These are phyloP conservation scores for Teratosphaeria zuluensis DNA, from an alignment of 2,329 filamentous ascomycete genomes.

Conservation along the genomic window DNA sequence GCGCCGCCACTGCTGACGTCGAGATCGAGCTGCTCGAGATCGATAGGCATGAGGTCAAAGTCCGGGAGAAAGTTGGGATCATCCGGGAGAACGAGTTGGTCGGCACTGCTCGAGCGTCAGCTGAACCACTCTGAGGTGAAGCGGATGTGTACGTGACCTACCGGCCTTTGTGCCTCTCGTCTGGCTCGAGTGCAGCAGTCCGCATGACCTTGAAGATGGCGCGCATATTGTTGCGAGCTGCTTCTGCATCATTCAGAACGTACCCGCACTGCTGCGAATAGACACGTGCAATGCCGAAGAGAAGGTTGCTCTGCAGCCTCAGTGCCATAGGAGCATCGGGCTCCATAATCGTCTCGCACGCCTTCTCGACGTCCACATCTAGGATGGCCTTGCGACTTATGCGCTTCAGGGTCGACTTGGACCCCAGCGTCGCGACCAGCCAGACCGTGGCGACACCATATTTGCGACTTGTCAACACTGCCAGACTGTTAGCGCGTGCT, in stretches of 20 bases:
- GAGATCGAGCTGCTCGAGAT: constrained; percentile 36
- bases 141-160: constrained; percentile 30
- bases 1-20: constrained; percentile 47
- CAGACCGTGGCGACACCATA: constrained; percentile 94
- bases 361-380: constrained; percentile 74
- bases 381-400: constrained; percentile 80
- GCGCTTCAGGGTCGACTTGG: constrained; percentile 59
- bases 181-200: constrained; percentile 55
- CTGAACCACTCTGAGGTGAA: neutral
- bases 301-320: constrained; percentile 76
- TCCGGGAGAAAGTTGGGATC: constrained; percentile 73
- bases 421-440: constrained; percentile 82
- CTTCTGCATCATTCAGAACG: constrained; percentile 69
- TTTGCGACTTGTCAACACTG: constrained; percentile 71
- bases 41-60: constrained; percentile 50
- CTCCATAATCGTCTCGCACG: constrained; percentile 78
- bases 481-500: constrained; percentile 1
- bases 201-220: constrained; percentile 52
- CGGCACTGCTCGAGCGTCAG: constrained; percentile 44
- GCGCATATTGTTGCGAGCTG: constrained; percentile 63
- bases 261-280: constrained; percentile 83
- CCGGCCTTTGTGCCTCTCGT: constrained; percentile 59
- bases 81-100: constrained; percentile 68
- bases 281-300: constrained; percentile 80
- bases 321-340: constrained; percentile 82